Evolutionary conservation across 1,284 basidiomycete genomes (phyloP).

Genomic region (Athelia sp.): DNA sequence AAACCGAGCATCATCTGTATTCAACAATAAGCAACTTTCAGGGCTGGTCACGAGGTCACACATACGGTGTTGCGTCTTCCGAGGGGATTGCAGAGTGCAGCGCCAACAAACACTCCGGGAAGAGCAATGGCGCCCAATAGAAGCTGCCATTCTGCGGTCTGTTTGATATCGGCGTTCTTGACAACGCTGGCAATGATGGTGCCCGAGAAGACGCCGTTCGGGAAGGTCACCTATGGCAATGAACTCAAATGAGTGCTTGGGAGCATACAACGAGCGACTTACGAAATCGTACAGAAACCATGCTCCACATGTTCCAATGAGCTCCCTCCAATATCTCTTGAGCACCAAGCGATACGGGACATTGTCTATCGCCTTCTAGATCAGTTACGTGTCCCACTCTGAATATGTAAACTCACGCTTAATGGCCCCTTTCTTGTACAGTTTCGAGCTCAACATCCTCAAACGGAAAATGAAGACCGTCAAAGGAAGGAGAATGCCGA

Average conservation of each 20-base stretch:
- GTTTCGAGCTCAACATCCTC: conserved; percentile 63
- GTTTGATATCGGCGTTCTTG: conserved; percentile 46
- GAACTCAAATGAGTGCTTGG: background rate
- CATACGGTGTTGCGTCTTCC: conserved; percentile 59
- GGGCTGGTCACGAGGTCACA: conserved; percentile 2
- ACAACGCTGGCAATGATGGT: conserved; percentile 62
- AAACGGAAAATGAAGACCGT: conserved; percentile 71
- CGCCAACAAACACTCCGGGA: conserved; percentile 49
- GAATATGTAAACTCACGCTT: conserved; percentile 36
- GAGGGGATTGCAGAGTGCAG: conserved; percentile 38
- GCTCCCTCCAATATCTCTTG: conserved; percentile 62
- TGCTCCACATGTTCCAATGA: conserved; percentile 69
- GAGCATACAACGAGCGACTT: too few species aligned
- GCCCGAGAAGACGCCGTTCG: conserved; percentile 66
- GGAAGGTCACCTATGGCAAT: conserved; percentile 52
- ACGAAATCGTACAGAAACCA: too few species aligned
- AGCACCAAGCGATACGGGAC: conserved; percentile 64
- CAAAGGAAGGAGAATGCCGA: conserved; percentile 65
- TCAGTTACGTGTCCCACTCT: conserved; percentile 3
- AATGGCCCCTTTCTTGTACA: conserved; percentile 65
- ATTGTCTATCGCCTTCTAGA: conserved; percentile 7
- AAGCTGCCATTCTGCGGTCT: conserved; percentile 68
- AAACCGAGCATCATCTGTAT: conserved; percentile 70
- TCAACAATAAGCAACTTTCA: background rate
- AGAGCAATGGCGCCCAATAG: conserved; percentile 64